A percentile compares a stretch with the other conserved stretches of the same genome.
Conservation (phyloP, 768 basidiomycete genomes). For the Lyophyllum decastes region DNA sequence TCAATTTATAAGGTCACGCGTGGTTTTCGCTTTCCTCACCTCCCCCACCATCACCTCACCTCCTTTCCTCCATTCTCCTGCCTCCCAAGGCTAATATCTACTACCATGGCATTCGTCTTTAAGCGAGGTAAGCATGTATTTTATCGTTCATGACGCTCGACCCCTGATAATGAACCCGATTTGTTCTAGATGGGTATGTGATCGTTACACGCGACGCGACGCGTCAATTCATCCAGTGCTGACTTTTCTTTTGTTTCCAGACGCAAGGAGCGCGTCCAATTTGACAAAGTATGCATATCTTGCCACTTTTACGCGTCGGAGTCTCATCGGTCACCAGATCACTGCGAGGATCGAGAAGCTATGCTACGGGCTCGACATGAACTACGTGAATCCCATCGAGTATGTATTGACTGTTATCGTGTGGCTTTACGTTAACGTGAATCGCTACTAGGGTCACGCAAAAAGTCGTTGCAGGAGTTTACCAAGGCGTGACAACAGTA, state of each 20-base stretch:
- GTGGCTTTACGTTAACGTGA: background rate
- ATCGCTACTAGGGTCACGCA: conserved; percentile 68
- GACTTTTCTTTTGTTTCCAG: conserved; percentile 33
- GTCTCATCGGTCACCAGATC: conserved; percentile 51
- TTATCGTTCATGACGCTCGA: background rate
- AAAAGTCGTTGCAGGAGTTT: conserved; percentile 92
- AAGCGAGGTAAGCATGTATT: conserved; percentile 38
- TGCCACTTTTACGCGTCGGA: conserved; percentile 11
- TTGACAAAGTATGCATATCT: conserved; percentile 73
- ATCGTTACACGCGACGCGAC: conserved; percentile 32
- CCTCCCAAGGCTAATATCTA: conserved; percentile 4
- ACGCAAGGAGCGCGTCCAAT: conserved; percentile 90
- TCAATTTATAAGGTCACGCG: conserved; percentile 30
- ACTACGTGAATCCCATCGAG: conserved; percentile 95
- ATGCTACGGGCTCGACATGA: conserved; percentile 92
- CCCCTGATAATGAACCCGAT: conserved; percentile 5
- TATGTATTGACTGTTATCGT: conserved; percentile 32
- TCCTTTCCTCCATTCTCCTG: conserved; percentile 2
- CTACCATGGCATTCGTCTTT: conserved; percentile 37
- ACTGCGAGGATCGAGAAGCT: conserved; percentile 87
- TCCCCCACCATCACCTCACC: conserved; percentile 22
- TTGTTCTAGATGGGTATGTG: conserved; percentile 47
- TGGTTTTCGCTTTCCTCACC: conserved; percentile 22
- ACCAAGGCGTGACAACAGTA: conserved; percentile 94
- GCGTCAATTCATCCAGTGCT: conserved; percentile 28